Evolutionary conservation across 2,329 filamentous ascomycete species (phyloP), one percentile per base, ranked within the genome.

Genomic region (Endothia cerciana): DNA sequence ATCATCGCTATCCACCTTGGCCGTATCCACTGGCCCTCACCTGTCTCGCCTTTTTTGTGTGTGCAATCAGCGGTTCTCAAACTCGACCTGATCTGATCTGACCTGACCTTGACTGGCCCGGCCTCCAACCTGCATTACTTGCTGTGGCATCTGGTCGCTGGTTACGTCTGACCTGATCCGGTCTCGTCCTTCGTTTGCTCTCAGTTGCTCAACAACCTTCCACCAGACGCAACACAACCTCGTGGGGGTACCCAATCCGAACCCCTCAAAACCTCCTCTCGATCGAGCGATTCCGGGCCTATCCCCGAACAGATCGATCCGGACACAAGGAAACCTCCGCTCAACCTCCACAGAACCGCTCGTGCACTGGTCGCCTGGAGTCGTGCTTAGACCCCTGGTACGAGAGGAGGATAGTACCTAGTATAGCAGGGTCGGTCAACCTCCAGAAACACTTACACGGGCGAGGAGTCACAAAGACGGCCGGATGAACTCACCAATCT

Each of bases 401-500:
- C 45, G 63, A 53, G 22, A 64, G 60, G 62, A 64, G 38, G 59
- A 56, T 28, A 64, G 49, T 33, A 66, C 38, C 38, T 17, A 60
- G 57, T 60, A 38, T 40, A 53, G 25, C 40, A 67, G 65, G 65
- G 63, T 65, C 65, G 63, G 65, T 65, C 53, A 51, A 67, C 45
- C 36, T 41, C 62, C 62, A 66, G 55, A 62, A 57, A 33, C 33
- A 58, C 25, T 25, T 4, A 61, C 57, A 58, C 56, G 28, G 57
- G n/a, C n/a, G 40, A 45, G 47, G 57, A 60, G 19, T 33, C 56
- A 58, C 38, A 56, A 64, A 55, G 41, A 57, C 66, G 66, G 60
- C 66, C 66, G 57, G 49, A 68, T 68, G 66, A 68, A 68, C 63
- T 68, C 66, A 49, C 66, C 66, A 63, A 30, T 63, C 28, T 64